Evolutionary conservation across 106 monocot genomes (phyloP), one percentile per base, ranked within the genome.

Genomic region (Narthecium ossifragum): DNA sequence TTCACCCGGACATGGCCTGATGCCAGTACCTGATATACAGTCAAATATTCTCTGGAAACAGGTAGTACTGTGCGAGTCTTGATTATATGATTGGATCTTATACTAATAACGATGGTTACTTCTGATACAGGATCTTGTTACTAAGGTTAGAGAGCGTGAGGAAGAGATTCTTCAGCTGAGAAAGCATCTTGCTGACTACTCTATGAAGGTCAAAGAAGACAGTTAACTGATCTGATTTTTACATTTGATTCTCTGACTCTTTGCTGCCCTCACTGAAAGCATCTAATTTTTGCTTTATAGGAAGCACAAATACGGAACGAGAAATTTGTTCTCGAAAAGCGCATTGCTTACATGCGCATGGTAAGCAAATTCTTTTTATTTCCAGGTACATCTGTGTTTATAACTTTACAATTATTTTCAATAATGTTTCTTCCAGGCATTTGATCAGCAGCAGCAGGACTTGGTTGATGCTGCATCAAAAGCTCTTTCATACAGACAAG

Each of bases 391-490:
- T n/a, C n/a, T n/a, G n/a, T n/a, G n/a, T n/a, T n/a, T n/a, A n/a
- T n/a, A n/a, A n/a, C n/a, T n/a, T n/a, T n/a, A n/a, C n/a, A n/a
- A n/a, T n/a, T n/a, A n/a, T n/a, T n/a, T n/a, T n/a, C n/a, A n/a
- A n/a, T n/a, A 68, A 39, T 24, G 39, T 64, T 80, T 5, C 11
- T 60, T 33, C 29, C 75, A 96, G 94, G 94, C 90, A 67, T 96
- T 96, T 72, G 94, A 96, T 74, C 86, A 86, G 55, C 94, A 96
- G 69, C 94, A 96, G 47, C 90, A 96, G 61, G 94, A 90, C 30
- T 81, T 96, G 66, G 80, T 86, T 57, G 90, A 83, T 74, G 90
- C 94, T 41, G 86, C 94, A 62, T 90, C 94, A 36, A 96, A 96
- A 80, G 80, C 94, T 65, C 78, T 96, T 71, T 90, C 90, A 14